Percentiles rank a stretch among this genome's conserved stretches.
Evolutionary conservation across 176 grass and related monocot genomes (phyloP).

Genomic region (Aegilops speltoides): DNA sequence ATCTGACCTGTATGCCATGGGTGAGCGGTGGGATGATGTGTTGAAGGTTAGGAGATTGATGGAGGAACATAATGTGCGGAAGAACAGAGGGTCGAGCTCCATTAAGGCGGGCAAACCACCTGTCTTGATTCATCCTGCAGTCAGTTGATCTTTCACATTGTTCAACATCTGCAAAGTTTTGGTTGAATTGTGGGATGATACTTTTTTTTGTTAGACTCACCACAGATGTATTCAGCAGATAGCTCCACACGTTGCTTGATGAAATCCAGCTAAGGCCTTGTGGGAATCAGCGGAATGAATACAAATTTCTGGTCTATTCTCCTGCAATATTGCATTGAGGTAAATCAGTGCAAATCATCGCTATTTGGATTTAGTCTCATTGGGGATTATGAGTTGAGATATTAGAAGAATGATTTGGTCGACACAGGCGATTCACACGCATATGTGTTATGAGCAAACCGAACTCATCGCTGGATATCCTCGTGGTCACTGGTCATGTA

Average conservation of each 20-base stretch:
- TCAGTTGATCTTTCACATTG: constrained; percentile 26
- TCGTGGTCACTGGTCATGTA: neutral
- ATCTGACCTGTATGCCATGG: constrained; percentile 56
- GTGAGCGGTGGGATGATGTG: constrained; percentile 42
- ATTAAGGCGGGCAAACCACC: neutral
- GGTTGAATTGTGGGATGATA: neutral
- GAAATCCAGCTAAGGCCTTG: constrained; percentile 5
- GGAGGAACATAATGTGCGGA: constrained; percentile 36
- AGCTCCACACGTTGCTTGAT: constrained; percentile 3
- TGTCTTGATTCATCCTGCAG: neutral
- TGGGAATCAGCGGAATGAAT: constrained; percentile 1
- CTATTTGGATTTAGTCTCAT: neutral
- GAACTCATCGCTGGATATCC: neutral
- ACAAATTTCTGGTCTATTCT: neutral
- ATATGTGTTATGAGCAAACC: neutral
- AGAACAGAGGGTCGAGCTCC: constrained; percentile 42
- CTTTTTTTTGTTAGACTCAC: constrained; percentile 1
- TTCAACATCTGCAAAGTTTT: constrained; percentile 4
- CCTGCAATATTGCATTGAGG: neutral
- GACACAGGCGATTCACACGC: neutral
- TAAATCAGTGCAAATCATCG: neutral
- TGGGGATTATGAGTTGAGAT: neutral
- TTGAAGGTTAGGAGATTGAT: constrained; percentile 51
- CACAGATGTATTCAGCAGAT: constrained; percentile 1
- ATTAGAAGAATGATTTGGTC: neutral